Evolutionary conservation across 1,139 yeast genomes (phyloP), one percentile per base, ranked within the genome.

Genomic region (Yamadazyma diospyri): DNA sequence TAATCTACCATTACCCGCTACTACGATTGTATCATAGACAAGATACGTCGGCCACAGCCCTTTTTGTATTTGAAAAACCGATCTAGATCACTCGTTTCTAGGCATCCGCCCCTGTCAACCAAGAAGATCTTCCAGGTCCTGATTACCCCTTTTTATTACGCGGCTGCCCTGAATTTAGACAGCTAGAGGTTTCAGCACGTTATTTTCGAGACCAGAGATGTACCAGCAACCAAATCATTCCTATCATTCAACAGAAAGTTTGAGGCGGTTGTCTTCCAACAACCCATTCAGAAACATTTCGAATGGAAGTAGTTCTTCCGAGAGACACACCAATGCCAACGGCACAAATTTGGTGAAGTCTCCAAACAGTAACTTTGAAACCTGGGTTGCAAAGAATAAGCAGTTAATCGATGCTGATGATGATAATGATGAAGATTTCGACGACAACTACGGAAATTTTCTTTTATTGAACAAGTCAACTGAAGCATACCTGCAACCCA

Each of bases 251-350:
- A 43, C 61, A 4, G 67, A 63, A 20, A 61, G 69, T 27, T 49
- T 61, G 34, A 64, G 78, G 46, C 66, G 80, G 35, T 64, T 73
- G 40, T 75, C 81, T 10, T 64, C 77, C 18, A 75, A 76, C 47
- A 78, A 78, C 45, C 84, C 84, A 13, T 78, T 78, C 53, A 65
- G 84, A 42, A 53, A 41, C 23, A 25, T 33, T 13, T 32, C 35
- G 12, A 17, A 32, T 20, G 23, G 36, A 13, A 21, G 35, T 41
- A 28, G 26, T 38, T 38, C 34, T 23, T 29, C 37, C 14, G 16
- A 25, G 18, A 11, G 27, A 16, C 17, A 11, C 14, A 21, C 19
- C 5, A 28, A 34, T 11, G 28, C 29, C 16, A 27, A 30, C 23
- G 26, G 34, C 8, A 27, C 42, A 5, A 35, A 28, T 32, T 26